A percentile compares a stretch with the other conserved stretches of the same genome.
phyloP scores from a whole-genome alignment of 208 protist species.

The Leishmania tarentolae region DNA sequence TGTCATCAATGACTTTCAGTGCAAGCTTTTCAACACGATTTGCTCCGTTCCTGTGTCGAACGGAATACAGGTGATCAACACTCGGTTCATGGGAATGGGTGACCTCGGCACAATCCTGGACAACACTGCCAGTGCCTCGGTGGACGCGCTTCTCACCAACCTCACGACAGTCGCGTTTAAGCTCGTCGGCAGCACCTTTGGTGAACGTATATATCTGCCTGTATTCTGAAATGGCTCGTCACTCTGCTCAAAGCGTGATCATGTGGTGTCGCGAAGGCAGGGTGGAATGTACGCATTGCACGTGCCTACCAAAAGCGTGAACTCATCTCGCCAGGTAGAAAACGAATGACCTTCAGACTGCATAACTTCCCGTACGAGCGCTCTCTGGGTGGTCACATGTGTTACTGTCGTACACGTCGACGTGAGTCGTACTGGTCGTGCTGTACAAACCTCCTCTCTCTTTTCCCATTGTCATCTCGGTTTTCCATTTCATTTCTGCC shows the following conservation, averaged over 20 bases:
- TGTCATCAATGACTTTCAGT: conserved; percentile 23
- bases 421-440: not conserved
- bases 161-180: conserved; percentile 13
- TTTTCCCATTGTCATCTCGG: not conserved
- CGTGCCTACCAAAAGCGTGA: not conserved
- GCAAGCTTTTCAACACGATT: conserved; percentile 15
- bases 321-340: not conserved
- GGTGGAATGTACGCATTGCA: not conserved
- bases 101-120: conserved; percentile 17
- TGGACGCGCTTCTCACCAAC: conserved; percentile 16
- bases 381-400: not conserved
- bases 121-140: conserved; percentile 10
- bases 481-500: not conserved
- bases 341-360: not conserved
- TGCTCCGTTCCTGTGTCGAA: conserved; percentile 23
- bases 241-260: not conserved
- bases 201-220: conserved; percentile 16
- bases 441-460: not conserved
- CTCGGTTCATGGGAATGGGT: conserved; percentile 16
- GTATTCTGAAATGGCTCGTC: conserved; percentile 1
- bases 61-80: conserved; percentile 24
- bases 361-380: not conserved
- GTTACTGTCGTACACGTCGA: not conserved
- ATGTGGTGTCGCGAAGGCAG: not conserved
- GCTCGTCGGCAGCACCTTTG: conserved; percentile 19